These are phyloP conservation scores for Mycena belliarum DNA, from an alignment of 768 basidiomycete species.

Conservation along the genomic window DNA sequence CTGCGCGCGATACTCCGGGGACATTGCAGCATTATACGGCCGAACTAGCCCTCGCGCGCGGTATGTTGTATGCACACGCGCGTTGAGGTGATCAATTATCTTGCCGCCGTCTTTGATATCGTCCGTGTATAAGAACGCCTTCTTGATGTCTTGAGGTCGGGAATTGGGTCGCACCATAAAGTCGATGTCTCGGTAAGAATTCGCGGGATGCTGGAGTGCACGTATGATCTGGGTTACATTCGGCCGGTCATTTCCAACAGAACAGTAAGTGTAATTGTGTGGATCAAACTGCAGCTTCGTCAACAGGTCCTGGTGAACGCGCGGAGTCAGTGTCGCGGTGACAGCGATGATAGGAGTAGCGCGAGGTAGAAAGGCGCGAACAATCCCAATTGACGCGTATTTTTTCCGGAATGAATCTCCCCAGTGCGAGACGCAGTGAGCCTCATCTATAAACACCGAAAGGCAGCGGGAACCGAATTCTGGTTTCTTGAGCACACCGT, in stretches of 20 bases:
- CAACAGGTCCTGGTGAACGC: constrained; percentile 30
- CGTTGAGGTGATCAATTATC: constrained; percentile 28
- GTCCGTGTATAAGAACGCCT: constrained; percentile 35
- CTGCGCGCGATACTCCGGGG: constrained; percentile 17
- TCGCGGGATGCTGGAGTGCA: constrained; percentile 33
- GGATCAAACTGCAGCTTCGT: constrained; percentile 28
- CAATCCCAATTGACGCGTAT: constrained; percentile 28
- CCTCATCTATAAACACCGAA: constrained; percentile 28
- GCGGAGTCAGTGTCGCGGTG: constrained; percentile 33
- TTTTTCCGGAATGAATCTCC: constrained; percentile 35
- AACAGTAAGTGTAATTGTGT: constrained; percentile 20
- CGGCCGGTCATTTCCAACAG: constrained; percentile 34
- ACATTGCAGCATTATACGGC: constrained; percentile 29
- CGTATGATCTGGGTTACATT: constrained; percentile 38
- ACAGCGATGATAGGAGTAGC: constrained; percentile 32
- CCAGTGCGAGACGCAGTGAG: constrained; percentile 40
- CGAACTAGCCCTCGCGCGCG: constrained; percentile 24
- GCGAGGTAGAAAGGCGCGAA: constrained; percentile 33
- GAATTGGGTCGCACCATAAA: constrained; percentile 22
- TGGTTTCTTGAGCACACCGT: constrained; percentile 3
- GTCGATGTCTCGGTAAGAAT: constrained; percentile 33
- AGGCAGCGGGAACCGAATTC: constrained; percentile 5
- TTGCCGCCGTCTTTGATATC: constrained; percentile 25
- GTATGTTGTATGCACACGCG: constrained; percentile 12
- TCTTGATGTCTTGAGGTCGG: constrained; percentile 19